These are phyloP conservation scores for Heracleum sosnowskyi DNA, from an alignment of 129 eudicot species.

Conservation along the genomic window DNA sequence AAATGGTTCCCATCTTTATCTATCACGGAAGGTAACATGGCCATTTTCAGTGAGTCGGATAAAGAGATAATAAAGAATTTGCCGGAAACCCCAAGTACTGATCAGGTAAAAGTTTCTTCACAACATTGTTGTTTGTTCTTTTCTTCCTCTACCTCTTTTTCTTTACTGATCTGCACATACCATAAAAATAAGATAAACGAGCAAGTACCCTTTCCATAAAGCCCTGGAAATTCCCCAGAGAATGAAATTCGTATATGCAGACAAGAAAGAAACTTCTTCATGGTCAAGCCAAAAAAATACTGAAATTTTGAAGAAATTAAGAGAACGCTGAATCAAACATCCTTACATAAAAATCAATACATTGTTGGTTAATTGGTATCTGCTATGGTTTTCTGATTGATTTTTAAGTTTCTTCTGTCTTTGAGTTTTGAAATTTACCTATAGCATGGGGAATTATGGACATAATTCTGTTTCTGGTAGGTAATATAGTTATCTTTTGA, in stretches of 20 bases:
- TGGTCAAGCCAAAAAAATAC: neutral
- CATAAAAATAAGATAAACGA: neutral
- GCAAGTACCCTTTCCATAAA: neutral
- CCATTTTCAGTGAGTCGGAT: conserved; percentile 22
- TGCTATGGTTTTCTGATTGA: neutral
- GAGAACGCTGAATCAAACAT: neutral
- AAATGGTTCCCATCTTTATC: conserved; percentile 28
- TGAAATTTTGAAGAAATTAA: no score
- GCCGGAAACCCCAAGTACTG: conserved; percentile 15
- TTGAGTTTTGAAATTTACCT: neutral
- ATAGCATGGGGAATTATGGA: neutral
- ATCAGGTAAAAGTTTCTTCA: conserved; percentile 18
- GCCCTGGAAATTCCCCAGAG: neutral
- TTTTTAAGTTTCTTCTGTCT: neutral
- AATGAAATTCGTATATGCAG: neutral
- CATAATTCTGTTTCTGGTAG: neutral
- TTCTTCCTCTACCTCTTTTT: neutral
- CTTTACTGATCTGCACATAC: neutral
- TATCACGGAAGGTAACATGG: conserved; percentile 18
- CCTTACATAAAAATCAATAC: neutral
- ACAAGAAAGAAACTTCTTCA: neutral
- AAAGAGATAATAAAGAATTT: conserved; percentile 15
- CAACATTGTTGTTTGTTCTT: neutral
- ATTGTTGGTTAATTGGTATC: no score
- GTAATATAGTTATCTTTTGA: neutral